Evolutionary conservation across 164 flowering plant genomes (phyloP).

Genomic region (Stephania japonica): DNA sequence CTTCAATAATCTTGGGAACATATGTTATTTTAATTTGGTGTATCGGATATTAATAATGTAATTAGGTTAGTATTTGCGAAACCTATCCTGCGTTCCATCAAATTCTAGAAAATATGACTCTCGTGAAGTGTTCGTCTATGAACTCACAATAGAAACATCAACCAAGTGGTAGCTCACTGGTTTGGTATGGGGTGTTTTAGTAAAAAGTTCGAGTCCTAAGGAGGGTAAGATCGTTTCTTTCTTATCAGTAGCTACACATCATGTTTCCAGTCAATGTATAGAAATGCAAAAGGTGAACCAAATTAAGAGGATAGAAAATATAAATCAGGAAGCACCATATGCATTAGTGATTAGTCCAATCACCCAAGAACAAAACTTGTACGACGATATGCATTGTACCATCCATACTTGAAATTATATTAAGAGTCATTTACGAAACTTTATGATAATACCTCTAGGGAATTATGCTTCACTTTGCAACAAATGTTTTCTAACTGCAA

Average conservation of each 20-base stretch:
- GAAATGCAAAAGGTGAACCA: not conserved
- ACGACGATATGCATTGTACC: too few relatives aligned
- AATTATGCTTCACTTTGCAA: not conserved
- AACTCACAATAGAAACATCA: too few relatives aligned
- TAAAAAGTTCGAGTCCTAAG: too few relatives aligned
- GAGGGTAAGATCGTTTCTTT: too few relatives aligned
- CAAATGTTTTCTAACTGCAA: not conserved
- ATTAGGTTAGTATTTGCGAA: not conserved
- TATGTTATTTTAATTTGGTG: not conserved
- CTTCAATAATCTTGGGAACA: not conserved
- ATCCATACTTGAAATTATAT: too few relatives aligned
- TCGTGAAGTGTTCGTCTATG: too few relatives aligned
- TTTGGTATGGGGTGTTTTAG: too few relatives aligned
- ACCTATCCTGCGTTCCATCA: not conserved
- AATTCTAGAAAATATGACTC: not conserved
- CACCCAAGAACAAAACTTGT: not conserved
- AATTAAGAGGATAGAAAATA: not conserved
- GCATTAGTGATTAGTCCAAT: not conserved
- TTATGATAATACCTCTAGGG: not conserved
- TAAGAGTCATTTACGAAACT: too few relatives aligned
- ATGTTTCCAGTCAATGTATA: not conserved
- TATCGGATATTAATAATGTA: too few relatives aligned
- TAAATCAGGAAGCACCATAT: not conserved
- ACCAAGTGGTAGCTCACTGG: too few relatives aligned
- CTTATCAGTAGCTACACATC: too few relatives aligned